These are phyloP conservation scores for Discostella stelligera DNA, from an alignment of 352 stramenopile species.

Conservation along the genomic window DNA sequence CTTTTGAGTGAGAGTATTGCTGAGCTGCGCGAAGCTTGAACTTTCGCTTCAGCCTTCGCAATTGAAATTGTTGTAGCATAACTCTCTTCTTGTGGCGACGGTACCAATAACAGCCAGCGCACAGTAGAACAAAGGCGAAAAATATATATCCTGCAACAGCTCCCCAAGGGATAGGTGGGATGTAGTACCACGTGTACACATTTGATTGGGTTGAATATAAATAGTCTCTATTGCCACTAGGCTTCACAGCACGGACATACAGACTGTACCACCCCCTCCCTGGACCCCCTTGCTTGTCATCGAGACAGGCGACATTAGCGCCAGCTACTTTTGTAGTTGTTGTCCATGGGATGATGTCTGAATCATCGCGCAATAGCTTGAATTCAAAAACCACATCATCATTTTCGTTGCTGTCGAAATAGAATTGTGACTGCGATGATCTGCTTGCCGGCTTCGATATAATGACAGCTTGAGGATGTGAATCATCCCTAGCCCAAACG, in stretches of 20 bases:
- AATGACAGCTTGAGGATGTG: slow-evolving; percentile 53
- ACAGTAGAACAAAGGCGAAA: slow-evolving; percentile 82
- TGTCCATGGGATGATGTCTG: slow-evolving; percentile 80
- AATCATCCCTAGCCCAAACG: slow-evolving; percentile 57
- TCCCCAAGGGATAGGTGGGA: slow-evolving; percentile 87
- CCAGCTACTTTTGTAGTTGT: slow-evolving; percentile 52
- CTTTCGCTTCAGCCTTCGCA: slow-evolving; percentile 92
- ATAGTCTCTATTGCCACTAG: slow-evolving; percentile 90
- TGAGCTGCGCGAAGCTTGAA: slow-evolving; percentile 79
- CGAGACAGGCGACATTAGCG: slow-evolving; percentile 76
- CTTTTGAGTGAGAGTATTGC: slow-evolving; percentile 4
- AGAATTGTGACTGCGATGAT: slow-evolving; percentile 85
- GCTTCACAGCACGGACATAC: slow-evolving; percentile 86
- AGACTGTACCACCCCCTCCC: slow-evolving; percentile 88
- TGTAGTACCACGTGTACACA: slow-evolving; percentile 91
- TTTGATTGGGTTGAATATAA: slow-evolving; percentile 86
- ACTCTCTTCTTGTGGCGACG: slow-evolving; percentile 87
- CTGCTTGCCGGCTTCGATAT: slow-evolving; percentile 54
- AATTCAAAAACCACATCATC: slow-evolving; percentile 90
- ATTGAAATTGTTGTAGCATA: slow-evolving; percentile 91
- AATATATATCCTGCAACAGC: slow-evolving; percentile 86
- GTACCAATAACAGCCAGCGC: slow-evolving; percentile 89
- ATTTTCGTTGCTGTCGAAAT: slow-evolving; percentile 87
- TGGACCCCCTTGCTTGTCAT: slow-evolving; percentile 76
- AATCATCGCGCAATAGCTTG: slow-evolving; percentile 85